Conservation (phyloP, 441 rosid genomes). For the Pelargonium australe region DNA sequence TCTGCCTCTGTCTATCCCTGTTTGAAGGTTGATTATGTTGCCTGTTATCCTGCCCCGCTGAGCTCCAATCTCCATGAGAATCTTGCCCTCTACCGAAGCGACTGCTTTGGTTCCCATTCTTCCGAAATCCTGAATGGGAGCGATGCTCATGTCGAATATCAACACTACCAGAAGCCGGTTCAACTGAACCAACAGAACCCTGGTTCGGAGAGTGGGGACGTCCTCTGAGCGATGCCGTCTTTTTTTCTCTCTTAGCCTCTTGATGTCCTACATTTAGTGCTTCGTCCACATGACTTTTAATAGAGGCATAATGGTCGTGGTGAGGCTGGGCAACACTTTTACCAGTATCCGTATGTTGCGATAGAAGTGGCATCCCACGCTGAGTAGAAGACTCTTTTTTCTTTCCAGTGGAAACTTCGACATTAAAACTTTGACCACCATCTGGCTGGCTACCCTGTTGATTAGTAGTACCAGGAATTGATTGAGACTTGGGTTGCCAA, state of each 20-base stretch:
- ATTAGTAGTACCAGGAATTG: conserved; percentile 28
- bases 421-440: conserved; percentile 33
- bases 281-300: conserved; percentile 37
- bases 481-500: conserved; percentile 70
- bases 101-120: conserved; percentile 50
- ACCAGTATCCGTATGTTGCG: conserved; percentile 33
- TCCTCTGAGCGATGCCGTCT: conserved; percentile 26
- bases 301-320: conserved; percentile 24
- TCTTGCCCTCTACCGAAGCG: conserved; percentile 55
- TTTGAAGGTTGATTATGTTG: conserved; percentile 39
- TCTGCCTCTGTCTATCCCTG: conserved; percentile 58
- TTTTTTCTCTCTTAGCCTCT: conserved; percentile 48
- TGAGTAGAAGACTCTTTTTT: conserved; percentile 35
- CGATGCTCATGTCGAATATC: conserved; percentile 43
- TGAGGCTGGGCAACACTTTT: conserved; percentile 27
- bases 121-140: conserved; percentile 38
- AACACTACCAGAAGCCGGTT: conserved; percentile 27
- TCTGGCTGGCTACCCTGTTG: conserved; percentile 38
- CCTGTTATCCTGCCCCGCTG: conserved; percentile 46
- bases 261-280: conserved; percentile 24
- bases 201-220: conserved; percentile 27
- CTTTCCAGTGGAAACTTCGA: conserved; percentile 37
- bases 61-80: conserved; percentile 62
- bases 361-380: conserved; percentile 24
- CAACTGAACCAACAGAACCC: conserved; percentile 26